Base-by-base conservation (phyloP, 176 grass and related monocot genomes). In the Poa pratensis region DNA sequence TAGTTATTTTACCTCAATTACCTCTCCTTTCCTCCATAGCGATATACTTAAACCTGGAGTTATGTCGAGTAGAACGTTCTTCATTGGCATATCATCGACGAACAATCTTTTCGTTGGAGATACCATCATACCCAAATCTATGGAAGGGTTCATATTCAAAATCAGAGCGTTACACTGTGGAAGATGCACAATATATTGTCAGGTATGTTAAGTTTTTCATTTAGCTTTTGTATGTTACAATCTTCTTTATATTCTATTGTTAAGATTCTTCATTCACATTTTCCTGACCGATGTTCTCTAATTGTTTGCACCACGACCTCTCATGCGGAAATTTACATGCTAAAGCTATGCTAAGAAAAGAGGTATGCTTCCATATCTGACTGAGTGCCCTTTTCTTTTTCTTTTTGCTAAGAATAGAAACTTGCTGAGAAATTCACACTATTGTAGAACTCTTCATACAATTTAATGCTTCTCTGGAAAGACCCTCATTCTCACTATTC, bases 1-100 rank as follows among this genome's bases (percentile, higher is more conserved):
- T 53, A 53, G 58, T 90, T 89, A 58, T 78, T 34, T 73, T 73
- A 58, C 39, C 6, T 51, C 50, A 82, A 67, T 42, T 71, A 70
- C 26, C 26, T 80, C 35, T 86, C 32, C 59, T 57, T 80, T 16
- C 50, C 42, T 75, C 81, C 24, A n/a, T 83, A 15, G 2, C 3
- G 8, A 63, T 88, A 49, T 92, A 46, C 88, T 95, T 59, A 98
- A 76, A 81, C 65, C 72, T 83, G 23, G 35, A 69, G 68, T 89
- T 90, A 19, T 87, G 85, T 94, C 89, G 93, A 95, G 91, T 98
- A 98, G 96, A 98, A 95, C 74, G 93, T 98, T 92, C 93, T 95
- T 89, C 96, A 98, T 83, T 98, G 96, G 96, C 96, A 98, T 90
- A 95, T 98, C 80, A 92, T 98, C 89, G 93, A 98, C 48, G 89